These are phyloP conservation scores for Pleurotus salmoneostramineus DNA, from an alignment of 768 basidiomycete genomes.

Conservation along the genomic window DNA sequence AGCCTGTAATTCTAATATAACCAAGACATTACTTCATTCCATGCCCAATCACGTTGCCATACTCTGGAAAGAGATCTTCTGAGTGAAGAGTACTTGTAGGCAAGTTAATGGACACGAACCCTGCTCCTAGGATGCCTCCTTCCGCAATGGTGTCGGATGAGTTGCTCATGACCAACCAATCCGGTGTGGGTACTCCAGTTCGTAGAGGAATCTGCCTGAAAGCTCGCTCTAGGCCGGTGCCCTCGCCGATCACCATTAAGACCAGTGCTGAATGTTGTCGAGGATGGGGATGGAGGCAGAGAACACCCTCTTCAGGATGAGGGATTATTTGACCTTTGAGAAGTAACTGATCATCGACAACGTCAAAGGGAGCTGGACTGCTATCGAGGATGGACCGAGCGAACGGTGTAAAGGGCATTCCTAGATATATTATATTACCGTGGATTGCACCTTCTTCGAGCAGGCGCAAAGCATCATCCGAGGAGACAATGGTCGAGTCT, in stretches of 20 bases:
- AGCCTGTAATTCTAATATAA: slow-evolving; percentile 20
- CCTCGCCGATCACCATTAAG: slow-evolving; percentile 61
- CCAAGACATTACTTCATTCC: slow-evolving; percentile 49
- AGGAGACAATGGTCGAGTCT: slow-evolving; percentile 56
- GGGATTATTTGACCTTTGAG: slow-evolving; percentile 23
- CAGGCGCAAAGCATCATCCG: slow-evolving; percentile 28
- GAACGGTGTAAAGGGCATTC: slow-evolving; percentile 31
- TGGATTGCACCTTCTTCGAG: slow-evolving; percentile 19
- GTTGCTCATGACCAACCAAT: slow-evolving; percentile 67
- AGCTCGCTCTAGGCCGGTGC: slow-evolving; percentile 59
- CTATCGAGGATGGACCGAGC: slow-evolving; percentile 27
- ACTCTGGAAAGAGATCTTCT: slow-evolving; percentile 17
- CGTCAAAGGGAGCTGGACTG: slow-evolving; percentile 26
- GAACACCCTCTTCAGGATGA: slow-evolving; percentile 33
- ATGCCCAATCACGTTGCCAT: slow-evolving; percentile 36
- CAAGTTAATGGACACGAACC: slow-evolving; percentile 41
- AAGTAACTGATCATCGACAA: slow-evolving; percentile 20
- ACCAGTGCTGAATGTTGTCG: slow-evolving; percentile 20
- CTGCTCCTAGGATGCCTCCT: slow-evolving; percentile 72
- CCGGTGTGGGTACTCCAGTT: slow-evolving; percentile 73
- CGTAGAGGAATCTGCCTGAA: slow-evolving; percentile 78
- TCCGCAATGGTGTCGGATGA: slow-evolving; percentile 57
- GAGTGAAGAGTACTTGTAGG: slow-evolving; percentile 29
- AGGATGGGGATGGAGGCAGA: slow-evolving; percentile 72
- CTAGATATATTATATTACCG: slow-evolving; percentile 61